Percentiles rank a stretch among this genome's conserved stretches.
Evolutionary conservation across 306 rosid species (phyloP).

Genomic region (Dalbergia oliveri): DNA sequence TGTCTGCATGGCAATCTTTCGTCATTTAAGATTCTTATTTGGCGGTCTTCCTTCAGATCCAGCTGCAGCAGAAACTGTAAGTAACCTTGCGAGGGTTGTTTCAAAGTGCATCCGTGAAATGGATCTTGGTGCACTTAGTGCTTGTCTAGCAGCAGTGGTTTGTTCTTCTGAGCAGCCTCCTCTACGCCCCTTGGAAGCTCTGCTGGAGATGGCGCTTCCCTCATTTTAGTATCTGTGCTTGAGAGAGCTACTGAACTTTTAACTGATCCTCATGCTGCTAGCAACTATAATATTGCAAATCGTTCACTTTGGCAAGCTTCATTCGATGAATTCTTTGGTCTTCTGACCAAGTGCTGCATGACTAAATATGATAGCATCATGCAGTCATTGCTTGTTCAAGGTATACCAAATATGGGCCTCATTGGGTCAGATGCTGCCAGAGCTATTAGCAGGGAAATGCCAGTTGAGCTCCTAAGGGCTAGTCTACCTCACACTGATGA

Average conservation of each 20-base stretch:
- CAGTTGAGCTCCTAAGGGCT: conserved; percentile 92
- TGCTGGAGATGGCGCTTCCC: conserved; percentile 94
- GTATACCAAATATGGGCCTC: conserved; percentile 59
- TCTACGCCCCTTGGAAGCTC: conserved; percentile 85
- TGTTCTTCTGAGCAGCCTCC: conserved; percentile 94
- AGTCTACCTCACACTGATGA: conserved; percentile 96
- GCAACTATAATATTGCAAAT: conserved; percentile 69
- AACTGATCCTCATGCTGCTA: conserved; percentile 81
- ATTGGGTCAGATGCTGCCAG: conserved; percentile 73
- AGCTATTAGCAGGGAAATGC: conserved; percentile 89
- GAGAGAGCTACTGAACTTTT: conserved; percentile 93
- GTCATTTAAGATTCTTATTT: conserved; percentile 87
- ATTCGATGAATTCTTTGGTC: conserved; percentile 79
- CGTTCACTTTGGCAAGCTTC: conserved; percentile 97
- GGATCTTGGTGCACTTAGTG: conserved; percentile 97
- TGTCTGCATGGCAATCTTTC: conserved; percentile 96
- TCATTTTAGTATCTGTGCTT: conserved; percentile 81
- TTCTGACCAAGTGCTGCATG: conserved; percentile 83
- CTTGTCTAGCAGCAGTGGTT: conserved; percentile 93
- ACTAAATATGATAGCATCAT: conserved; percentile 77
- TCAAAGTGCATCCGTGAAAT: conserved; percentile 67
- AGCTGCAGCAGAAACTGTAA: conserved; percentile 68
- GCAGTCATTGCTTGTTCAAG: conserved; percentile 71
- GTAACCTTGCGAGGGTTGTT: conserved; percentile 75
- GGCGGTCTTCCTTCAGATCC: conserved; percentile 82